A percentile compares a stretch with the other conserved stretches of the same genome.
phyloP scores from a whole-genome alignment of 1,284 basidiomycete species.

The Singerocomus inundabilis region DNA sequence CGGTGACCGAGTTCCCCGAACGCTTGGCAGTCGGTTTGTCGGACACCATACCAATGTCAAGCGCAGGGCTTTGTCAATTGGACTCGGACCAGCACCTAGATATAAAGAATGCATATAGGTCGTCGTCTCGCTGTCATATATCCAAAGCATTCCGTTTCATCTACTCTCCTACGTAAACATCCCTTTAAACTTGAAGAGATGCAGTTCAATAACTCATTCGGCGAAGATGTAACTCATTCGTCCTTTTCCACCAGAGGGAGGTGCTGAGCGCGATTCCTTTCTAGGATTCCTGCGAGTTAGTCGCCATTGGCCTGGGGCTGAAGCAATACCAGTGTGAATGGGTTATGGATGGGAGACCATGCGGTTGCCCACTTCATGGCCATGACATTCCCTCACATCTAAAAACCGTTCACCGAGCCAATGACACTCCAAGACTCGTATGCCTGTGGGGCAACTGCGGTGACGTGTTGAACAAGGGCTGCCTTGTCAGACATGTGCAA shows the following conservation, averaged over 20 bases:
- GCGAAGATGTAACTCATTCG: conserved; percentile 14
- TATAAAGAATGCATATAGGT: conserved; percentile 14
- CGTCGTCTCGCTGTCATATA: not conserved
- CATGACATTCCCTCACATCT: conserved; percentile 2
- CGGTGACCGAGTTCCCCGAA: conserved; percentile 3
- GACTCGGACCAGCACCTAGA: not conserved
- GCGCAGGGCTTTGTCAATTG: not conserved
- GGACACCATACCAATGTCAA: conserved; percentile 18
- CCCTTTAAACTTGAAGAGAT: not conserved
- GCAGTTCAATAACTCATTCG: conserved; percentile 15
- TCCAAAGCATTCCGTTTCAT: not conserved
- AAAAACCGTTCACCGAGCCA: not conserved
- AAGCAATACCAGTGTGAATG: not conserved
- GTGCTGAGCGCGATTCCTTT: not conserved
- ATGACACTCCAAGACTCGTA: no score
- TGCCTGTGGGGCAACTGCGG: conserved; percentile 7
- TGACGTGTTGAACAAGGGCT: not conserved
- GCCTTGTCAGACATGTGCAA: conserved; percentile 9
- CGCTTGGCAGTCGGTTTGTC: conserved; percentile 20
- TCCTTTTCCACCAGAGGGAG: not conserved
- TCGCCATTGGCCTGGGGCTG: not conserved
- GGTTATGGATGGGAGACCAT: not conserved
- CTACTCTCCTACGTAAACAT: not conserved
- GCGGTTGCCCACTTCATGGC: not conserved
- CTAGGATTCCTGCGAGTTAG: not conserved